phyloP scores from a whole-genome alignment of 495 filamentous ascomycete species.

The Eremomyces bilateralis region DNA sequence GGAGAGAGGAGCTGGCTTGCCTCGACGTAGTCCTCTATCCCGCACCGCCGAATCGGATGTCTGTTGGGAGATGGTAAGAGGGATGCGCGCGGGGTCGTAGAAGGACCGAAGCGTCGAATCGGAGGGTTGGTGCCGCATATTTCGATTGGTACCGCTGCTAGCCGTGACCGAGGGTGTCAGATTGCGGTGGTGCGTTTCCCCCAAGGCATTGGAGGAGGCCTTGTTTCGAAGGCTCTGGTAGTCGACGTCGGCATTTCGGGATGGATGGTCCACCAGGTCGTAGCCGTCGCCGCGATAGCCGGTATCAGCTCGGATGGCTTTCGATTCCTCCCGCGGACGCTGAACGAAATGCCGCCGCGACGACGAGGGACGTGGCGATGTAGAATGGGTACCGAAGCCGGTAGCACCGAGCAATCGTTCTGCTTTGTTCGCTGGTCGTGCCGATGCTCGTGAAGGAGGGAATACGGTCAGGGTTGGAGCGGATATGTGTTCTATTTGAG shows the following conservation, averaged over 20 bases:
- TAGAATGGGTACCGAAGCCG: too few species aligned
- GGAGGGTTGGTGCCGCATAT: constrained; percentile 7
- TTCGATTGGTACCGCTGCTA: constrained; percentile 8
- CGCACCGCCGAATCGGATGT: constrained; percentile 18
- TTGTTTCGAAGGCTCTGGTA: constrained; percentile 5
- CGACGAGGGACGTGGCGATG: too few species aligned
- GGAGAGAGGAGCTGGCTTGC: constrained; percentile 5
- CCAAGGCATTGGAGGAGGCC: constrained; percentile 12
- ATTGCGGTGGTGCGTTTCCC: constrained; percentile 2
- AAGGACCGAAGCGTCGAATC: constrained; percentile 16
- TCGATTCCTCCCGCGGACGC: too few species aligned
- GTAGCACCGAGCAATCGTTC: too few species aligned
- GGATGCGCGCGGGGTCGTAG: constrained; percentile 16
- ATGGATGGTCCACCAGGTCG: background rate
- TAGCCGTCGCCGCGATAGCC: too few species aligned
- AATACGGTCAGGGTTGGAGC: too few species aligned
- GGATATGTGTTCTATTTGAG: too few species aligned
- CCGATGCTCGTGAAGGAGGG: too few species aligned
- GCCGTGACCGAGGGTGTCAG: constrained; percentile 4
- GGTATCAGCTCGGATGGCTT: too few species aligned
- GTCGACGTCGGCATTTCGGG: too few species aligned
- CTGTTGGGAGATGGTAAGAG: constrained; percentile 18
- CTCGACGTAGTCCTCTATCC: constrained; percentile 17
- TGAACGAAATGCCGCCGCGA: too few species aligned
- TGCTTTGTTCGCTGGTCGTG: too few species aligned